These are phyloP conservation scores for Thozetella sp. DNA, from an alignment of 495 filamentous ascomycete species.

Conservation along the genomic window DNA sequence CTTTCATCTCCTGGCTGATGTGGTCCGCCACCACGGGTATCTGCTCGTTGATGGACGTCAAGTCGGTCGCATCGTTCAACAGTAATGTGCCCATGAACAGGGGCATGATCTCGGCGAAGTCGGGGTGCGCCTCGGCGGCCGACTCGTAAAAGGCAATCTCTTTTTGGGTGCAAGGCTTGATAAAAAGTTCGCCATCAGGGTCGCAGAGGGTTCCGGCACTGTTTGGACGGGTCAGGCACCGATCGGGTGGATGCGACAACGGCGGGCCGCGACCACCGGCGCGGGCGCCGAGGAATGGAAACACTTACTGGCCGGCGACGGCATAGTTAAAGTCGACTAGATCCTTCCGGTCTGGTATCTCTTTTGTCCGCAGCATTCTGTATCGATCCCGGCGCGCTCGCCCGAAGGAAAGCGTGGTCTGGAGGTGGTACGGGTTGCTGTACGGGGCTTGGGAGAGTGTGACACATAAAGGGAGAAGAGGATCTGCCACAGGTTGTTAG, in stretches of 20 bases:
- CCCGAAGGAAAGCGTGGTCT: constrained; percentile 2
- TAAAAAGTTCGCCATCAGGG: constrained; percentile 79
- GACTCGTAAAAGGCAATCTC: constrained; percentile 95
- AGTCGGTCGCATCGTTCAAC: constrained; percentile 46
- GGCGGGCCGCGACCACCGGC: neutral
- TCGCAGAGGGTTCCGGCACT: constrained; percentile 94
- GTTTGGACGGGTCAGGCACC: constrained; percentile 14
- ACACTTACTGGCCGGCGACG: constrained; percentile 89
- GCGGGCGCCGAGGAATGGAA: constrained; percentile 3
- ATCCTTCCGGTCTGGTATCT: constrained; percentile 50
- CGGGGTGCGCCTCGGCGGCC: constrained; percentile 60
- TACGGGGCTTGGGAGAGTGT: neutral
- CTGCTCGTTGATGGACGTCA: constrained; percentile 52
- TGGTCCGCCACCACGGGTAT: constrained; percentile 41
- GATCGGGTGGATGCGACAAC: constrained; percentile 2
- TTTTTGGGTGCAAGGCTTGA: constrained; percentile 88
- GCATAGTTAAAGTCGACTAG: constrained; percentile 76
- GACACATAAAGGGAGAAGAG: neutral
- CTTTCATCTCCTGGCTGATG: constrained; percentile 40
- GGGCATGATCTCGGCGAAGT: constrained; percentile 79
- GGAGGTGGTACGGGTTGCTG: constrained; percentile 1
- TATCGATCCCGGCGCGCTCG: constrained; percentile 1
- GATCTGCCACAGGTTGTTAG: neutral
- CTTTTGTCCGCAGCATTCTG: constrained; percentile 27
- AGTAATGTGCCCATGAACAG: constrained; percentile 78